Base-by-base conservation (phyloP, 192 early-diverging fungal genomes). In the Mortierella antarctica region DNA sequence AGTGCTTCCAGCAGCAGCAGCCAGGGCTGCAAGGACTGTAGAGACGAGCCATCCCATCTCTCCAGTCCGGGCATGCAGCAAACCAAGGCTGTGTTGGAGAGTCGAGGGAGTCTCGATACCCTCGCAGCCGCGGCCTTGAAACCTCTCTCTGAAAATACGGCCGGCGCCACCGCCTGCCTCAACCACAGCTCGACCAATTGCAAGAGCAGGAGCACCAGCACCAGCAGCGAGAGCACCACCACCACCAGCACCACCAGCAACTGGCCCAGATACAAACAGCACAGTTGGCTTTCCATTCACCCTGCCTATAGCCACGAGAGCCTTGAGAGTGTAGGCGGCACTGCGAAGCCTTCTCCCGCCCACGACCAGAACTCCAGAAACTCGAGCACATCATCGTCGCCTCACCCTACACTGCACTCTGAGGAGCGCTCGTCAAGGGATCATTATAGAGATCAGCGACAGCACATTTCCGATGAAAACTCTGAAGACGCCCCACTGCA, bases 81-180 rank as follows among this genome's bases (percentile, higher is more conserved):
- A n/a, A n/a, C n/a, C n/a, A n/a, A n/a, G n/a, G n/a, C n/a, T n/a
- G n/a, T 44, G 18, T 74, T 56, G 61, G 58, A 70, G 51, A 62
- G 56, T 57, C 55, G 68, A 52, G 68, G 68, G 11, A 65, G 53
- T 39, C 64, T 79, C 5, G 75, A 79, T 12, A 70, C 75, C 23
- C 50, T 79, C 7, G 75, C 64, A 10, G 68, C 75, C 13, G 75
- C 75, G 40, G 75, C 75, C 6, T 55, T 79, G 52, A 79, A 79
- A 23, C 75, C 75, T 39, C 18, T 59, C 20, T 23, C 41, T 42
- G 61, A 7, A 31, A 56, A 4, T 59, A 57, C 20, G 21, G 45
- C 13, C 62, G 51, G n/a, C 20, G 62, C 62, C 62, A 64, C 60
- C 60, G 47, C 42, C 10, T 45, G 7, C 60, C 45, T n/a, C 60